Evolutionary conservation across 2,329 filamentous ascomycete genomes (phyloP).

Genomic region (Ophiostoma novo-ulmi): DNA sequence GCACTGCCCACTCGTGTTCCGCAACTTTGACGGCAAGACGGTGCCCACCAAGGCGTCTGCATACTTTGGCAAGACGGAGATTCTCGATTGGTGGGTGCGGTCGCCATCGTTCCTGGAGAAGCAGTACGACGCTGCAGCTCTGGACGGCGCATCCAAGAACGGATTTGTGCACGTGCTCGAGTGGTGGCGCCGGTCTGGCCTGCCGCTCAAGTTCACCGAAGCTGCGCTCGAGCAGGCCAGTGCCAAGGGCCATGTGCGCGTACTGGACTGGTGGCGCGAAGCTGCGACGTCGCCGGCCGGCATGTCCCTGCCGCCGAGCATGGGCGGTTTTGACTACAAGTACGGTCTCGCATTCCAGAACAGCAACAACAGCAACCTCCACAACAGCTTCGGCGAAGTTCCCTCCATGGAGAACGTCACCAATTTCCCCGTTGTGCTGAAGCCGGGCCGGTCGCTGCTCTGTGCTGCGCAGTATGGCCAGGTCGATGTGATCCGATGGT

Average conservation of each 20-base stretch:
- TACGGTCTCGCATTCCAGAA: not conserved
- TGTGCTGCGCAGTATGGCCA: slow-evolving; percentile 80
- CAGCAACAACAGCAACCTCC: not conserved
- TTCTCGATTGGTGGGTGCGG: slow-evolving; percentile 87
- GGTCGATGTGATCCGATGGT: slow-evolving; percentile 75
- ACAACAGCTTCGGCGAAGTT: not conserved
- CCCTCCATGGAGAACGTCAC: not conserved
- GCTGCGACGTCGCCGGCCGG: slow-evolving; percentile 40
- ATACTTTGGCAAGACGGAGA: slow-evolving; percentile 76
- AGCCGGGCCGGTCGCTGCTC: slow-evolving; percentile 78
- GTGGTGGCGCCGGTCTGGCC: slow-evolving; percentile 76
- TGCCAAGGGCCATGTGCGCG: slow-evolving; percentile 73
- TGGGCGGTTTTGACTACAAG: slow-evolving; percentile 34
- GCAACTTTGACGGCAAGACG: slow-evolving; percentile 77
- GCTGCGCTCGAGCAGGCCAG: slow-evolving; percentile 82
- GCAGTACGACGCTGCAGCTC: slow-evolving; percentile 76
- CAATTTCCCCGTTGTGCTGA: slow-evolving; percentile 48
- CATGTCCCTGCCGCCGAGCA: slow-evolving; percentile 20
- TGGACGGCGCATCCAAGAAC: slow-evolving; percentile 81
- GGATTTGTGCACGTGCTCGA: slow-evolving; percentile 82
- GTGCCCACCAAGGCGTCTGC: slow-evolving; percentile 83
- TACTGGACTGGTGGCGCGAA: slow-evolving; percentile 90
- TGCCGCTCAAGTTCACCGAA: slow-evolving; percentile 81
- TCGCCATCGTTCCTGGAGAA: slow-evolving; percentile 78
- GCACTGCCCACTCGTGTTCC: slow-evolving; percentile 68